These are phyloP conservation scores for Penicillium frequentans DNA, from an alignment of 2,329 filamentous ascomycete genomes.

Conservation along the genomic window DNA sequence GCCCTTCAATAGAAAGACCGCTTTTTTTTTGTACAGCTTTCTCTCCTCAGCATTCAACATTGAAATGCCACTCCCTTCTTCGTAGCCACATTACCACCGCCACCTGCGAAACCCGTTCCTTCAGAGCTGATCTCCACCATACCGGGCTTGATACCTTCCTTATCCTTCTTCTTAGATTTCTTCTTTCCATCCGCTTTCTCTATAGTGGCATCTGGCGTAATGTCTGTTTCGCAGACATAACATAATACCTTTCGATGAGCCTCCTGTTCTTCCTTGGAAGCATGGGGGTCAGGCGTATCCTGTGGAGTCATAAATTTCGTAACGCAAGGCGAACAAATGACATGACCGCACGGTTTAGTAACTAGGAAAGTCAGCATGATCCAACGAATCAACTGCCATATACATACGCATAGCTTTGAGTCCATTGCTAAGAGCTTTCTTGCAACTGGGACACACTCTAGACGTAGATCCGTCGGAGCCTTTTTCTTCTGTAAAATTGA, in stretches of 20 bases:
- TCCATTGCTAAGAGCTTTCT: constrained; percentile 77
- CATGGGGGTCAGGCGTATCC: constrained; percentile 60
- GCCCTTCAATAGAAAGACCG: background rate
- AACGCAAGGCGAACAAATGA: constrained; percentile 82
- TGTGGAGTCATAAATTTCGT: constrained; percentile 73
- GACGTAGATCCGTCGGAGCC: constrained; percentile 48
- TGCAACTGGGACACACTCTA: constrained; percentile 78
- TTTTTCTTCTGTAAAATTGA: constrained; percentile 75
- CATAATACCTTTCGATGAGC: constrained; percentile 60
- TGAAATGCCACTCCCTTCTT: constrained; percentile 80
- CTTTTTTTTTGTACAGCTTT: background rate
- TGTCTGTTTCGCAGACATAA: constrained; percentile 81
- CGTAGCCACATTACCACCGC: constrained; percentile 79
- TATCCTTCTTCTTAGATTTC: constrained; percentile 39
- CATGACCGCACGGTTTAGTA: constrained; percentile 86
- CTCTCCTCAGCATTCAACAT: constrained; percentile 53
- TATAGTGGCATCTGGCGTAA: constrained; percentile 51
- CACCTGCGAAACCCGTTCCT: constrained; percentile 88
- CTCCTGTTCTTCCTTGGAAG: constrained; percentile 50
- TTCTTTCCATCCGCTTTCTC: constrained; percentile 24
- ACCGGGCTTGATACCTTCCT: constrained; percentile 64
- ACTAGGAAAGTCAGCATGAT: constrained; percentile 43
- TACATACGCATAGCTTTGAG: constrained; percentile 68
- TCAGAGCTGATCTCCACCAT: constrained; percentile 79
- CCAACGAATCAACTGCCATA: background rate